A percentile compares a stretch with the other conserved stretches of the same genome.
Conservation (phyloP, 2,329 filamentous ascomycete species). For the Ilyonectria sp. region DNA sequence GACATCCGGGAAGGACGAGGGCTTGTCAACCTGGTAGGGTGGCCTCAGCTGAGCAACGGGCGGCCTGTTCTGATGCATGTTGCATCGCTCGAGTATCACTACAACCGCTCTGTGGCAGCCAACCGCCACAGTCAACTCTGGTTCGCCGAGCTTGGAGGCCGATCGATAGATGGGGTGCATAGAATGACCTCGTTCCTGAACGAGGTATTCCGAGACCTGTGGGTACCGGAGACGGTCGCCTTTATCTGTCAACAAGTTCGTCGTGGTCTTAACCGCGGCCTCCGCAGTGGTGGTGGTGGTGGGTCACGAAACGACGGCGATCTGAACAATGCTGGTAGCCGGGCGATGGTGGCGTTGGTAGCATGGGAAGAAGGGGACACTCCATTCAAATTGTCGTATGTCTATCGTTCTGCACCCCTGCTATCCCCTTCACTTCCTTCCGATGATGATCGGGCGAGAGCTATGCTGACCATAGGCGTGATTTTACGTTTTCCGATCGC, state of each 20-base stretch:
- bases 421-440: too few species aligned
- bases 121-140: not conserved
- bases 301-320: too few species aligned
- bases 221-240: slow-evolving; percentile 21
- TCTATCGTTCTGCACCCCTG: not conserved
- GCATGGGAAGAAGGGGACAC: not conserved
- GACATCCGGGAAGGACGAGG: not conserved
- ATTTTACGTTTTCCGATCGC: not conserved
- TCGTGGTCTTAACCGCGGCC: slow-evolving; percentile 7
- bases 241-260: slow-evolving; percentile 24
- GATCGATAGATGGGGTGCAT: not conserved
- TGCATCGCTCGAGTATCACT: not conserved
- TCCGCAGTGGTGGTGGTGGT: slow-evolving; percentile 8
- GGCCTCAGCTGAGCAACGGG: not conserved
- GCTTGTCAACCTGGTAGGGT: not conserved
- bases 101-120: not conserved
- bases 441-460: too few species aligned
- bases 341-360: slow-evolving; percentile 1
- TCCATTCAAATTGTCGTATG: slow-evolving; percentile 6
- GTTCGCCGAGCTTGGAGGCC: not conserved
- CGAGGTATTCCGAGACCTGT: slow-evolving; percentile 27
- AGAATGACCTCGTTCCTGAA: not conserved
- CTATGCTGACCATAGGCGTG: not conserved
- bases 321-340: not conserved
- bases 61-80: not conserved